phyloP scores from a whole-genome alignment of 176 grass and related monocot species.

The Zea luxurians region DNA sequence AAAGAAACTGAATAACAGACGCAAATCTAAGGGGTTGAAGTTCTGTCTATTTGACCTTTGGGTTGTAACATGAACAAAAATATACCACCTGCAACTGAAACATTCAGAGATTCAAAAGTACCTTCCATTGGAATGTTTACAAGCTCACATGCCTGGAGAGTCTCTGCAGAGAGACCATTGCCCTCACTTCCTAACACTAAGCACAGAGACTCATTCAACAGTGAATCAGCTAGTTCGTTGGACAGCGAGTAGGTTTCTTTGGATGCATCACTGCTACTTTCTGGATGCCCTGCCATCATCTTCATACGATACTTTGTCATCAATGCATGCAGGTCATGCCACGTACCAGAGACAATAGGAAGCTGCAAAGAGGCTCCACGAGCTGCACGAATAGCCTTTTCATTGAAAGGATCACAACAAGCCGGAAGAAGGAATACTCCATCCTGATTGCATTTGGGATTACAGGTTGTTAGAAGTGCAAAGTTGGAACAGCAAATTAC shows the following conservation, averaged over 20 bases:
- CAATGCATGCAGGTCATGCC: slow-evolving; percentile 47
- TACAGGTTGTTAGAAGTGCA: slow-evolving; percentile 32
- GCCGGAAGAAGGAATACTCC: slow-evolving; percentile 79
- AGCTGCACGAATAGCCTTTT: slow-evolving; percentile 87
- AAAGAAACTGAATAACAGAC: not conserved
- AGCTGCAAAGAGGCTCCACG: slow-evolving; percentile 85
- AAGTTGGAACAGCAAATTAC: not conserved
- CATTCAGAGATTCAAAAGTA: slow-evolving; percentile 94
- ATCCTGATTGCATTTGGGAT: slow-evolving; percentile 53
- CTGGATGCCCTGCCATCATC: slow-evolving; percentile 81
- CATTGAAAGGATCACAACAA: slow-evolving; percentile 97
- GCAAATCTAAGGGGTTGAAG: slow-evolving; percentile 26
- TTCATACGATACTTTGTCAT: slow-evolving; percentile 55
- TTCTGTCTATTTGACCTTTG: slow-evolving; percentile 35
- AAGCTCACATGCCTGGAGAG: slow-evolving; percentile 60
- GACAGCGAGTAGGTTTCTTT: slow-evolving; percentile 40
- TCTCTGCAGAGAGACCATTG: slow-evolving; percentile 66
- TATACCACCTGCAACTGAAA: slow-evolving; percentile 92
- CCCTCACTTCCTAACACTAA: slow-evolving; percentile 95
- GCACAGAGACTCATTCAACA: slow-evolving; percentile 65
- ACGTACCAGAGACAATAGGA: slow-evolving; percentile 71
- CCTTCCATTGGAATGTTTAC: slow-evolving; percentile 93
- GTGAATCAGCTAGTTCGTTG: slow-evolving; percentile 57
- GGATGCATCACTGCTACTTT: slow-evolving; percentile 43
- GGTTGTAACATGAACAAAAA: slow-evolving; percentile 89